Evolutionary conservation across 371 early-diverging fungal genomes (phyloP), one percentile per base, ranked within the genome.

Genomic region (Sporodiniella umbellata): DNA sequence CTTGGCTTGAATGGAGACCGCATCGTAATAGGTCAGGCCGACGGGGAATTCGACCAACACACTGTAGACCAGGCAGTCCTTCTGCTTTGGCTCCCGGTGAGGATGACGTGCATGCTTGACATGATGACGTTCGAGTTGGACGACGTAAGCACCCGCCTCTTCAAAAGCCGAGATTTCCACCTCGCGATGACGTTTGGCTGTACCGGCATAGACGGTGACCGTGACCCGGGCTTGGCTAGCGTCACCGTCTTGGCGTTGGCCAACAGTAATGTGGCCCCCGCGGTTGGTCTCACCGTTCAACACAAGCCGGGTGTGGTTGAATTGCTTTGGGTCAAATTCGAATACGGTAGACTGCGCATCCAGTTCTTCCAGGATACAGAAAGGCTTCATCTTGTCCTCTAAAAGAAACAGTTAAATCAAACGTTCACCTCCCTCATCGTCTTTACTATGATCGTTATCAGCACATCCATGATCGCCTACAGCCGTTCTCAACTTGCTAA

Each of bases 111-210:
- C 43, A 19, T 47, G 45, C n/a, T 50, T 46, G n/a, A n/a, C n/a
- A n/a, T n/a, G n/a, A n/a, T n/a, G n/a, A 18, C 61, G 57, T 21
- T 60, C 64, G 42, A 64, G 35, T 49, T 67, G 60, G 26, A 68
- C 64, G 39, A 58, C 37, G 14, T 60, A 68, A 33, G 57, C 43
- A 10, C 68, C 68, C 26, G 64, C 42, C 31, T 55, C 45, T 19
- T 68, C 68, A 52, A 55, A 58, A 12, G 64, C 58, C 46, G 64
- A 58, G 1, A 64, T 22, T 12, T 28, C 19, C 10, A 55, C 64
- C 23, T 64, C 51, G n/a, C 55, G 35, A 10, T 22, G 26, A 7
- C 54, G 47, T 14, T 55, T 43, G 3, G 30, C 30, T n/a, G n/a
- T n/a, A n/a, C n/a, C n/a, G n/a, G n/a, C n/a, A n/a, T n/a, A n/a